A percentile compares a stretch with the other conserved stretches of the same genome.
phyloP scores from a whole-genome alignment of 2,329 filamentous ascomycete genomes.

The Ophiocordyceps unilateralis region DNA sequence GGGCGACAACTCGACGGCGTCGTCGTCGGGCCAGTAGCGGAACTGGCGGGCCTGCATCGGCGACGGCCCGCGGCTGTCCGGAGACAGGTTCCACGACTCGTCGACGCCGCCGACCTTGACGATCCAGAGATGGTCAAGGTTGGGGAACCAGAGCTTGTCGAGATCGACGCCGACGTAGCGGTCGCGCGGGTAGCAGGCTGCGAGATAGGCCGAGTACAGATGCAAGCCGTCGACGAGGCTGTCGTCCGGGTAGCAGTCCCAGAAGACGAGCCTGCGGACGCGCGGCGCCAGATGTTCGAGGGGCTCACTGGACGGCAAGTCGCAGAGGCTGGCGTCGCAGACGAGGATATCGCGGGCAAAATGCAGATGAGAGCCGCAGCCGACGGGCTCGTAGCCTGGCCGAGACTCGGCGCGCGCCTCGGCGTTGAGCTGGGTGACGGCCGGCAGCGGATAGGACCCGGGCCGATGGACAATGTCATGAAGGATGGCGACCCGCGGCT shows the following conservation, averaged over 20 bases:
- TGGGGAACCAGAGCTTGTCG: conserved; percentile 21
- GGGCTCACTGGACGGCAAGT: conserved; percentile 13
- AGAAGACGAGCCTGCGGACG: conserved; percentile 18
- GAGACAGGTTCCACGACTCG: conserved; percentile 15
- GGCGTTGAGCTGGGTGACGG: conserved; percentile 18
- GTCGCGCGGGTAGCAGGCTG: conserved; percentile 13
- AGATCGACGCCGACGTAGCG: conserved; percentile 17
- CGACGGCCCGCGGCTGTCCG: too few species aligned
- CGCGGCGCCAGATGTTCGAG: conserved; percentile 16
- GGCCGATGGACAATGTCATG: conserved; percentile 15
- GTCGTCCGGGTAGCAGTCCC: conserved; percentile 23
- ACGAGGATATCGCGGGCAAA: conserved; percentile 20
- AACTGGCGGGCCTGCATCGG: conserved; percentile 15
- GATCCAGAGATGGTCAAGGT: conserved; percentile 20
- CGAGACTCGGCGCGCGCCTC: conserved; percentile 18
- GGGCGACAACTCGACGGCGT: conserved; percentile 19
- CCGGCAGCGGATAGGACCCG: conserved; percentile 15
- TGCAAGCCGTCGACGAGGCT: conserved; percentile 15
- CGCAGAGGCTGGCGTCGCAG: conserved; percentile 19
- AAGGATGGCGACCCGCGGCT: conserved; percentile 18
- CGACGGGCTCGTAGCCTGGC: conserved; percentile 16
- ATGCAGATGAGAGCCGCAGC: conserved; percentile 18
- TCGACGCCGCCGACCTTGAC: conserved; percentile 21
- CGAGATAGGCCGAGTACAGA: conserved; percentile 18
- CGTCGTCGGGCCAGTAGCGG: conserved; percentile 20